Evolutionary conservation across 2,329 filamentous ascomycete species (phyloP), one percentile per base, ranked within the genome.

Genomic region (Neobulgaria alba): DNA sequence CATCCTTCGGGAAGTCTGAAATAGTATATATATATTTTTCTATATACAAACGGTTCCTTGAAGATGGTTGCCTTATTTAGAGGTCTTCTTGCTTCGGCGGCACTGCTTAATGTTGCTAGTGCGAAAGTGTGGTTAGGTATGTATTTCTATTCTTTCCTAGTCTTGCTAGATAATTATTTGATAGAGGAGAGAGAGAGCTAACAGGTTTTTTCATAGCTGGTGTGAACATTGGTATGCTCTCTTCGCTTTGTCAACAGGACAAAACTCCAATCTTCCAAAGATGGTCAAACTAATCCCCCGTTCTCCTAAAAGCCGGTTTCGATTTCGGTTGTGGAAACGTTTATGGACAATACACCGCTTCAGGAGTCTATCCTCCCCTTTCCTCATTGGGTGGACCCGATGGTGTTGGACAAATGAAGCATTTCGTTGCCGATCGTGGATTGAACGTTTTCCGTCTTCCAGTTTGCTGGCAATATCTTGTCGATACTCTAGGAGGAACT

Each of bases 401-500:
- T 3, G 33, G 33, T 12, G 16, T 19, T 5, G 33, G 33, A 8
- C 51, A 55, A 37, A 54, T 55, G 49, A 4, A 33, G 9, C 52
- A 55, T 21, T 54, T 52, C 17, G 62, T 68, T 40, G 63, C 63
- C 12, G 65, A 71, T 32, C 66, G 72, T 50, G 63, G 66, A 37
- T 61, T 79, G 39, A 78, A 77, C 53, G 61, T 73, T 29, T 71
- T 77, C 57, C 69, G 75, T 29, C 62, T 81, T 7, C 73, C 73
- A 1, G 67, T 75, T 1, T 64, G 65, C 12, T 80, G 76, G 77
- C 75, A 80, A 50, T 79, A 68, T 49, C 66, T 80, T n/a, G 62
- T 71, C 42, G 70, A 71, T 49, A 66, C 68, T 47, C 57, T 71
- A n/a, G 71, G 71, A 18, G 68, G 64, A 16, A 62, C 59, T 10